These are phyloP conservation scores for Leccinum pachyderme DNA, from an alignment of 1,284 basidiomycete species.

Conservation along the genomic window DNA sequence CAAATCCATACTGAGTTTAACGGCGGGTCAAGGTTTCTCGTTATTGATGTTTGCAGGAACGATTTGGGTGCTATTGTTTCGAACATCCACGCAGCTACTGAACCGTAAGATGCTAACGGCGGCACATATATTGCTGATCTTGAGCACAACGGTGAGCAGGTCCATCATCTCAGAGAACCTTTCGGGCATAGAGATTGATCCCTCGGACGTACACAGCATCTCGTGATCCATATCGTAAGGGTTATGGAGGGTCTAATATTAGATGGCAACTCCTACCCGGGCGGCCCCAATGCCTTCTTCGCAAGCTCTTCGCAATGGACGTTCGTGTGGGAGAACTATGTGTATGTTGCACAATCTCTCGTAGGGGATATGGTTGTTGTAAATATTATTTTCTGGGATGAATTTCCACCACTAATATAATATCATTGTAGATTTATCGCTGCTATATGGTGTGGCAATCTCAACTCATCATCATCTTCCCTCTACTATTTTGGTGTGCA, in stretches of 20 bases:
- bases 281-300: neutral
- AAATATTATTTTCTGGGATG: neutral
- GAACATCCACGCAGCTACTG: neutral
- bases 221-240: constrained; percentile 1
- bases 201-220: neutral
- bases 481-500: neutral
- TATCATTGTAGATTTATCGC: neutral
- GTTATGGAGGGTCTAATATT: constrained; percentile 1
- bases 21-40: constrained; percentile 13
- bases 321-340: neutral
- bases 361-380: neutral
- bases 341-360: neutral
- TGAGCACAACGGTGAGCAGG: constrained; percentile 17
- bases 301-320: neutral
- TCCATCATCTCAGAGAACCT: neutral
- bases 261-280: neutral
- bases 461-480: neutral
- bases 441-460: neutral
- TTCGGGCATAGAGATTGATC: neutral
- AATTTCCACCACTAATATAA: neutral
- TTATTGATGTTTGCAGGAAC: constrained; percentile 22
- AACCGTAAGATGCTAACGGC: constrained; percentile 13
- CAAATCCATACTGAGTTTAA: neutral
- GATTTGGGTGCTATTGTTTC: constrained; percentile 12
- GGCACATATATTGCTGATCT: constrained; percentile 16